Base-by-base conservation (phyloP, 139 green algal species). In the Micractinium sp. region DNA sequence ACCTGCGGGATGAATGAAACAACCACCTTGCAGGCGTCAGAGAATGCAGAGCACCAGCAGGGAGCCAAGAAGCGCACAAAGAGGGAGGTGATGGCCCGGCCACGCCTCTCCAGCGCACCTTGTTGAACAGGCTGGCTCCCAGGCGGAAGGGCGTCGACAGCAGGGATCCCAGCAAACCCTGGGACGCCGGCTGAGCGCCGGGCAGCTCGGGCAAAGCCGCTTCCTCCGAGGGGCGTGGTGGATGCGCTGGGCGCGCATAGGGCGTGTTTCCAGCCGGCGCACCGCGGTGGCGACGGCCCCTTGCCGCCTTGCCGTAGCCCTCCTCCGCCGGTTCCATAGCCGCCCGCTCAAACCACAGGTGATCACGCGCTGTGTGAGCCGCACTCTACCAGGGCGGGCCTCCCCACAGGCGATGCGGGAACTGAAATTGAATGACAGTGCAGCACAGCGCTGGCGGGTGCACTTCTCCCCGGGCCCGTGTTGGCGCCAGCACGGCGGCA, bases 241-340 rank as follows among this genome's bases (percentile, higher is more conserved):
- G 27, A 2, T 23, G 71, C 25, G 47, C 7, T 18, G 85, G 85
- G 38, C 85, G 41, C 3, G 36, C 47, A 39, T 88, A 88, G 39
- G 85, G 85, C 13, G 39, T 73, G 29, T 80, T 47, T 20, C 81
- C 31, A 1, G 82, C 63, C 60, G 75, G n/a, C 22, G 35, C 33
- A 35, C 39, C 60, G n/a, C 71, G 71, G 20, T 82, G 85, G 39
- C 85, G 74, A 23, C 85, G 29, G 39, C 85, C 73, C 25, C 71
- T 27, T 25, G 29, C 38, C 16, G 66, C 73, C n/a, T 88, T 88
- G 15, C 85, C 85, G 78, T 82, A 88, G 29, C 85, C 47, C 47
- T 56, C 47, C 47, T 56, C 47, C 47, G 47, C 47, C 47, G 47
- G 47, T 56, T 56, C 47, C 47, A 56, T 56, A 16, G 47, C 47